Evolutionary conservation across 1,139 yeast species (phyloP), one percentile per base, ranked within the genome.

Genomic region (Geotrichum reessii): DNA sequence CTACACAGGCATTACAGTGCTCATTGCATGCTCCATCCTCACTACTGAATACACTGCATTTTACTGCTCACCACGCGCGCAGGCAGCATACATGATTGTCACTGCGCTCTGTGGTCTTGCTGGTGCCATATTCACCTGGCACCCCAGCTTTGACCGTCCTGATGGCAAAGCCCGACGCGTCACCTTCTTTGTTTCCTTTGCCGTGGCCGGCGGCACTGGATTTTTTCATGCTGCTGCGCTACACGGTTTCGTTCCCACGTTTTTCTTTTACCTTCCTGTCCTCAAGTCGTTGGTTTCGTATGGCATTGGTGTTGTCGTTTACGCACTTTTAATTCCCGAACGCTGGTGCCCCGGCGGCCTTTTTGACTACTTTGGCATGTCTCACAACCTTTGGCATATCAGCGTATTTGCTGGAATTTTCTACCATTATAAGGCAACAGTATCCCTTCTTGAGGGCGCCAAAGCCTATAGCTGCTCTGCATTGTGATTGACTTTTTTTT

Each of bases 301-400:
- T 69, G 74, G 84, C 65, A 67, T 81, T 0, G 99, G 99, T 6
- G 96, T 92, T 14, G 82, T 87, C 0, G 88, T 92, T 67, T 93
- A 93, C 71, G 96, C 96, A 11, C 82, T 90, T 3, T 79, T 91
- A 60, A 83, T 92, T 54, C 99, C 99, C 1, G 99, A 93, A 74
- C 81, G 95, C 64, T 88, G 89, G 75, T 63, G 77, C 77, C 71
- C 78, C 74, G 66, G 78, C 70, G 56, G 78, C 71, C 42, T 83
- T 74, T 64, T 84, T 84, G 72, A 74, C 77, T 66, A 86, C 88
- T 33, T 78, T 84, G 68, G 93, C 86, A 95, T 91, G 96, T 89
- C 97, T 55, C 99, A 93, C 73, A 91, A 90, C 68, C 76, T 93
- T 42, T 93, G 99, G 99, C 99, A 93, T 73, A 72, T 90, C 19